phyloP scores from a whole-genome alignment of 208 protist genomes.

The Kentomonas sorsogonicus region DNA sequence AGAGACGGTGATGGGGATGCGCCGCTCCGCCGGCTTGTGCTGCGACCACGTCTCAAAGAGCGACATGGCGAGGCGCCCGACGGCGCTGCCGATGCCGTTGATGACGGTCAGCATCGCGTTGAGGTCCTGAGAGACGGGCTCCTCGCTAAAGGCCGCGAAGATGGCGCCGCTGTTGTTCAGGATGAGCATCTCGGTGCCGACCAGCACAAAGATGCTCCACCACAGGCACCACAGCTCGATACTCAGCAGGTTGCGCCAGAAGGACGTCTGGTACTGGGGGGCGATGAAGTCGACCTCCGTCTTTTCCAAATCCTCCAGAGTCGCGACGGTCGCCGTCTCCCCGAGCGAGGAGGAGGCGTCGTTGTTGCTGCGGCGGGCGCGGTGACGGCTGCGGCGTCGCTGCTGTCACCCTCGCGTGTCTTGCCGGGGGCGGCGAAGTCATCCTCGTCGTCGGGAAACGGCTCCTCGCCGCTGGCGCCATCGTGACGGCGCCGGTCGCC shows the following conservation, averaged over 20 bases:
- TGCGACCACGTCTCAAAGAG: slow-evolving; percentile 51
- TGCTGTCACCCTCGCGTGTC: too few relatives aligned
- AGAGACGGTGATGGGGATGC: slow-evolving; percentile 50
- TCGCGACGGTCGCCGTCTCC: slow-evolving; percentile 2
- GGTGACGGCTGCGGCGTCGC: too few relatives aligned
- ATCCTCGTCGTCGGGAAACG: too few relatives aligned
- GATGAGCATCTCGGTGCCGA: slow-evolving; percentile 38
- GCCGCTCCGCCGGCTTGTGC: slow-evolving; percentile 38
- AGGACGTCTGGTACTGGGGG: slow-evolving; percentile 50
- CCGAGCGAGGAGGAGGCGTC: too few relatives aligned
- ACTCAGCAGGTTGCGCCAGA: slow-evolving; percentile 33
- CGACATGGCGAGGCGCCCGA: slow-evolving; percentile 48
- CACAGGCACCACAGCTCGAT: slow-evolving; percentile 42
- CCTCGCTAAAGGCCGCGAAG: slow-evolving; percentile 30
- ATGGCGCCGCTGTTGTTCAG: slow-evolving; percentile 53
- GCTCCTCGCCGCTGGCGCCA: too few relatives aligned
- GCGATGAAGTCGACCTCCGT: slow-evolving; percentile 52
- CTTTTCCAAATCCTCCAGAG: neutral
- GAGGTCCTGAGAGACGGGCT: slow-evolving; percentile 18
- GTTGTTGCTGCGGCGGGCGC: too few relatives aligned
- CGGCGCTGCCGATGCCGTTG: slow-evolving; percentile 50
- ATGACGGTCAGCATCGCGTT: slow-evolving; percentile 50
- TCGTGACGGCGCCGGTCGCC: too few relatives aligned
- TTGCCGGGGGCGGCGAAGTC: too few relatives aligned
- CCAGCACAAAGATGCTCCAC: slow-evolving; percentile 36